Base-by-base conservation (phyloP, 2,329 filamentous ascomycete genomes). In the Magnaporthiopsis incrustans region DNA sequence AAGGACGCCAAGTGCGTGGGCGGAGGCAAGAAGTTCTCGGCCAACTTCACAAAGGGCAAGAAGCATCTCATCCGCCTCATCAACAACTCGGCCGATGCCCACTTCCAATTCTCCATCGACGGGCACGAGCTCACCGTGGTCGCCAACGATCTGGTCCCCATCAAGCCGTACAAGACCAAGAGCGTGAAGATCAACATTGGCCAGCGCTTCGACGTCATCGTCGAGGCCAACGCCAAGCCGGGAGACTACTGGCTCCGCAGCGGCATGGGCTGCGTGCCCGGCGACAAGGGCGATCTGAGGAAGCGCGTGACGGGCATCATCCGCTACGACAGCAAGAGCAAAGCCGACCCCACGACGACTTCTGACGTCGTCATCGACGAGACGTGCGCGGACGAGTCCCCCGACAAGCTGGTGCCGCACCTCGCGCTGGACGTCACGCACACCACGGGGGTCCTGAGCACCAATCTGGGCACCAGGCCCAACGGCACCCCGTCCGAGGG, bases 151-250 rank as follows among this genome's bases (percentile, higher is more conserved):
- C 79, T 80, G n/a, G 78, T 81, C 0, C 75, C 77, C 0, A 70
- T 81, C 62, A 68, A 75, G 62, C 81, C 82, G 0, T 84, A 83
- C 68, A 73, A 73, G 1, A 79, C 77, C 0, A 73, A 78, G 1
- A 72, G 77, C 18, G 71, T 85, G 14, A 77, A 74, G 8, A 73
- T 85, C 12, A 79, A 75, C 33, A 76, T 83, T 57, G 81, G 81
- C 56, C 78, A 81, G 61, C 60, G 68, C 1, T 69, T 68, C 50
- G 64, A 68, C 33, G 60, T 70, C 5, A 67, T 70, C 30, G 64
- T 70, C 4, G 66, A 69, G 14, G 68, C 67, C 33, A 65, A 60
- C 25, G 65, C 66, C 1, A 53, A 30, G 22, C 59, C 58, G 2
- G 63, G 30, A 27, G 26, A 57, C 59, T 70, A 61, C 53, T 67